Evolutionary conservation across 768 basidiomycete species (phyloP), one percentile per base, ranked within the genome.

Genomic region (Harrya chromipes): DNA sequence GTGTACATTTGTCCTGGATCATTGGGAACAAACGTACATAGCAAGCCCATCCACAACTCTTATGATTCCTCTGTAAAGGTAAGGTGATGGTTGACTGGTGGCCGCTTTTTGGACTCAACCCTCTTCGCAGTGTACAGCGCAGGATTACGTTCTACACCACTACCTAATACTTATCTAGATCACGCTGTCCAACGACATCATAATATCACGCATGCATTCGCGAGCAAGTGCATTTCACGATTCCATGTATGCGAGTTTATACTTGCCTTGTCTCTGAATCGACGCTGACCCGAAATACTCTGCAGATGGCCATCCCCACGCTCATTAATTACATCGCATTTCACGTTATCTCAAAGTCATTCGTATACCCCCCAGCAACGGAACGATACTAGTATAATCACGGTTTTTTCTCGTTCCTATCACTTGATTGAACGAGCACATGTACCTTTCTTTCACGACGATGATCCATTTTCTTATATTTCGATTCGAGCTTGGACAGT

Each of bases 1-100:
- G 86, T 63, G 87, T 90, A 27, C 76, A 82, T 56, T 71, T 90
- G 47, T 90, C 88, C 31, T 90, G 87, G 87, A 78, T 71, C 49
- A 73, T 79, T 11, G 84, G 85, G 49, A 77, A 76, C 59, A 71
- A 63, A 52, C 72, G 70, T 49, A 68, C 58, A 46, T 68, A 64
- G 19, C 43, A 47, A 50, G 27, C 21, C 37, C 24, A 13, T 14
- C 21, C 34, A 2, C 37, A 26, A 11, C 36, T 7, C n/a, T 43
- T 31, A 36, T 46, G 8, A 33, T 40, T 45, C 46, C 41, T 52
- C 34, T 50, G 64, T 62, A 57, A 62, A 64, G 62, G 66, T 47
- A 47, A 55, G 55, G 13, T 8, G 4, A 31, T n/a, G 10, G 1
- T 42, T 14, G 45, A 31, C 6, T 33, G 35, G 36, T 11, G 8